A percentile compares a stretch with the other conserved stretches of the same genome.
phyloP scores from a whole-genome alignment of 495 filamentous ascomycete species.

The Hypoxylon intermedium region DNA sequence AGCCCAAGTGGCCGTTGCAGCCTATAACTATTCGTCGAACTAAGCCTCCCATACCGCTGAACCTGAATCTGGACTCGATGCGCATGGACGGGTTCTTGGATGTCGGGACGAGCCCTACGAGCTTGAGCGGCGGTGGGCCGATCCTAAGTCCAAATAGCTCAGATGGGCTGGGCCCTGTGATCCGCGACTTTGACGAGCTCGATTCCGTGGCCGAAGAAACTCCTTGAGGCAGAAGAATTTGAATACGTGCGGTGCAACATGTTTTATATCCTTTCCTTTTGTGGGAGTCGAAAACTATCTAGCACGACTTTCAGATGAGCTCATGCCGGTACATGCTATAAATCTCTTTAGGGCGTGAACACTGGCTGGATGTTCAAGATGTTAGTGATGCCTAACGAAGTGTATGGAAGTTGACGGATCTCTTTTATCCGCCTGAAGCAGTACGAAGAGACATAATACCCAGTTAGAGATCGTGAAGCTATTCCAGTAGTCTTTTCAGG shows the following conservation, averaged over 20 bases:
- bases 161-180: slow-evolving; percentile 47
- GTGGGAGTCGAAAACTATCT: too few species aligned
- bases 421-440: neutral
- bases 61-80: slow-evolving; percentile 23
- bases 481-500: slow-evolving; percentile 13
- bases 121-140: slow-evolving; percentile 29
- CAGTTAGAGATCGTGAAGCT: slow-evolving; percentile 15
- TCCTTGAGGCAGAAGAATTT: too few species aligned
- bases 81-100: slow-evolving; percentile 38
- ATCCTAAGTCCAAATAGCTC: slow-evolving; percentile 29
- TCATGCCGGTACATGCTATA: too few species aligned
- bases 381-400: slow-evolving; percentile 7
- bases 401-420: neutral
- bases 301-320: too few species aligned
- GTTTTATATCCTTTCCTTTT: too few species aligned
- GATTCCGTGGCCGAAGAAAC: slow-evolving; percentile 40
- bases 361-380: neutral
- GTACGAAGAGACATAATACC: slow-evolving; percentile 13
- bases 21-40: slow-evolving; percentile 11
- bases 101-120: slow-evolving; percentile 39
- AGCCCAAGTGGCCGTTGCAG: slow-evolving; percentile 20
- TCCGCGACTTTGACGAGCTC: slow-evolving; percentile 55
- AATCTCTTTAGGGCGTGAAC: neutral
- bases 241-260: too few species aligned
- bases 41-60: slow-evolving; percentile 32